Conservation (phyloP, 2,329 filamentous ascomycete species). For the Penicillium decumbens region DNA sequence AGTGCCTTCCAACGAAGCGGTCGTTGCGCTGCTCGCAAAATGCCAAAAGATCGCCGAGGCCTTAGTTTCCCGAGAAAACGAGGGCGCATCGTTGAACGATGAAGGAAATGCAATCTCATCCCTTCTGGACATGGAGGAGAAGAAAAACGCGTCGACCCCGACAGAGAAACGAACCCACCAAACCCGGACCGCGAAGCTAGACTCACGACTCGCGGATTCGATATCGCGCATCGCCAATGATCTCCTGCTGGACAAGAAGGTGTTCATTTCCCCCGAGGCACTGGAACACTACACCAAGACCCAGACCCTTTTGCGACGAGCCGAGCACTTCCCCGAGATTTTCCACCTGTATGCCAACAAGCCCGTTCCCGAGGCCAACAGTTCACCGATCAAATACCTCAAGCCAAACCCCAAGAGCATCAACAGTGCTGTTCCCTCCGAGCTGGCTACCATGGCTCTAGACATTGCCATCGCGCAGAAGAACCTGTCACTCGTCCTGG, state of each 20-base stretch:
- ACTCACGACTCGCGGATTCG: constrained; percentile 38
- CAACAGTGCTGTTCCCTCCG: constrained; percentile 66
- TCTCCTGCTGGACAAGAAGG: constrained; percentile 67
- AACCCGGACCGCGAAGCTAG: constrained; percentile 27
- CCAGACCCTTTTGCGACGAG: constrained; percentile 66
- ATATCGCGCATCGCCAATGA: constrained; percentile 59
- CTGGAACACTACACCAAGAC: constrained; percentile 71
- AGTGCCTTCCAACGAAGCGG: constrained; percentile 34
- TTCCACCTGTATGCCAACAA: constrained; percentile 82
- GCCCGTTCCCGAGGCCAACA: constrained; percentile 60
- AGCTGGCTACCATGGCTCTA: constrained; percentile 68
- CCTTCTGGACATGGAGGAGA: constrained; percentile 41
- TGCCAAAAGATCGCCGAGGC: constrained; percentile 33
- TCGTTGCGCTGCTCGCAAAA: constrained; percentile 33
- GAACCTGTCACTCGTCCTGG: constrained; percentile 72
- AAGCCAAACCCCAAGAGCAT: constrained; percentile 63
- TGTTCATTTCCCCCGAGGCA: constrained; percentile 72
- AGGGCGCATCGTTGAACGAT: constrained; percentile 18
- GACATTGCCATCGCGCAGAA: constrained; percentile 73
- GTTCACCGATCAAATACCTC: constrained; percentile 57
- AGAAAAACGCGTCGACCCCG: constrained; percentile 20
- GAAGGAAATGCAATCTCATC: constrained; percentile 40
- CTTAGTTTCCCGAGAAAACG: constrained; percentile 27
- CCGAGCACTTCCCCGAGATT: constrained; percentile 71
- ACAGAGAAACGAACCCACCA: constrained; percentile 9